Evolutionary conservation across 1,139 yeast genomes (phyloP).

Genomic region (Geotrichum phurueaensis): DNA sequence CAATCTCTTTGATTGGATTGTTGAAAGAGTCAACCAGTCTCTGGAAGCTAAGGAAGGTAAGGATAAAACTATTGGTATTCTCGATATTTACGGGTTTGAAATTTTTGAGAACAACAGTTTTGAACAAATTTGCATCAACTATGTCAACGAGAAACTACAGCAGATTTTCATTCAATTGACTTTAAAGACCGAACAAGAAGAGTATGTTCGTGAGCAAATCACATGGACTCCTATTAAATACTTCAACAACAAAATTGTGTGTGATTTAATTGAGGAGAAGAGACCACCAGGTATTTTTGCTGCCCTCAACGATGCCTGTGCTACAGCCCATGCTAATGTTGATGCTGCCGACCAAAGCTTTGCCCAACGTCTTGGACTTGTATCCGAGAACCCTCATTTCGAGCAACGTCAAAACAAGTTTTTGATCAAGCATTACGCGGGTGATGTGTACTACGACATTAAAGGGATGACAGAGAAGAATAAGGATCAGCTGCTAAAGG

Average conservation of each 20-base stretch:
- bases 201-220: conserved; percentile 89
- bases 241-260: conserved; percentile 92
- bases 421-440: conserved; percentile 93
- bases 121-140: conserved; percentile 94
- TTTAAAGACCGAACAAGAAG: conserved; percentile 94
- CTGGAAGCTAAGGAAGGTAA: conserved; percentile 47
- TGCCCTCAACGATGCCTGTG: conserved; percentile 92
- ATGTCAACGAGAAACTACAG: conserved; percentile 94
- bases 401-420: conserved; percentile 86
- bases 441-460: conserved; percentile 93
- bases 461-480: conserved; percentile 93
- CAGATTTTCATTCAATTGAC: conserved; percentile 95
- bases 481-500: conserved; percentile 89
- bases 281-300: conserved; percentile 98
- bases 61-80: conserved; percentile 78
- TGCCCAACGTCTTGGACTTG: conserved; percentile 84
- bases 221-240: conserved; percentile 97
- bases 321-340: conserved; percentile 98
- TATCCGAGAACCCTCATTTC: conserved; percentile 76
- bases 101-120: conserved; percentile 94
- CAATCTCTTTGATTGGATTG: conserved; percentile 95
- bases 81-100: conserved; percentile 97
- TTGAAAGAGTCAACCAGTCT: conserved; percentile 82
- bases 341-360: conserved; percentile 96
- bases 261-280: conserved; percentile 90